Evolutionary conservation across 2,329 filamentous ascomycete species (phyloP), one percentile per base, ranked within the genome.

Genomic region (Truncatella angustata): DNA sequence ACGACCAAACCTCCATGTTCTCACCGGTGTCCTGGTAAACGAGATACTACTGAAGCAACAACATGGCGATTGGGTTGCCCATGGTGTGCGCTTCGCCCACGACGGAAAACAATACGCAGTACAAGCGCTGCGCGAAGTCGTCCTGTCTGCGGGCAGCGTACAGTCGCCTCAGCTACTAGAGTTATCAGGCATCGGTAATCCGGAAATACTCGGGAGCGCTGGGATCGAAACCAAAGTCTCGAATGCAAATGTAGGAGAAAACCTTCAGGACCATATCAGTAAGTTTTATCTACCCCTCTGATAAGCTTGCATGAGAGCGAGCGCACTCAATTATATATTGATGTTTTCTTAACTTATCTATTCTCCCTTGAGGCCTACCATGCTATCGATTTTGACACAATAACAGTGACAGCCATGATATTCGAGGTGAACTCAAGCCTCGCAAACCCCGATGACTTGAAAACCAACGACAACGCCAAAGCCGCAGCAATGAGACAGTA

Each of bases 131-230:
- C 56, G 64, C 48, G 84, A 87, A 58, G 73, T 86, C 10, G 75
- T 88, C 34, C 64, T 88, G 2, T 77, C 78, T 4, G 82, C 81
- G 1, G 85, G 85, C 0, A 77, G 73, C 24, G 69, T 80, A 36
- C 76, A 78, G 60, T 83, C 79, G 9, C 84, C 77, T 4, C 81
- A 79, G 64, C 69, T 83, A 14, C 74, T 80, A n/a, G 83, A 87
- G 56, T 68, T 85, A 2, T 85, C 81, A 0, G 84, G 84, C 0
- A 74, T 87, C 35, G 84, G 84, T 4, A 69, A 73, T 42, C 66
- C 69, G 3, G 60, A 69, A 0, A 59, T 79, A 6, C 66, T 81
- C 4, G 56, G 68, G 12, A 61, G 64, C 2, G 72, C 70, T 3
- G 71, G 72, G 0, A 70, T 81, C n/a, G 59, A 70, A 11, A 63